Evolutionary conservation across 2,329 filamentous ascomycete species (phyloP), one percentile per base, ranked within the genome.

Genomic region (Herpotrichia juniperi): DNA sequence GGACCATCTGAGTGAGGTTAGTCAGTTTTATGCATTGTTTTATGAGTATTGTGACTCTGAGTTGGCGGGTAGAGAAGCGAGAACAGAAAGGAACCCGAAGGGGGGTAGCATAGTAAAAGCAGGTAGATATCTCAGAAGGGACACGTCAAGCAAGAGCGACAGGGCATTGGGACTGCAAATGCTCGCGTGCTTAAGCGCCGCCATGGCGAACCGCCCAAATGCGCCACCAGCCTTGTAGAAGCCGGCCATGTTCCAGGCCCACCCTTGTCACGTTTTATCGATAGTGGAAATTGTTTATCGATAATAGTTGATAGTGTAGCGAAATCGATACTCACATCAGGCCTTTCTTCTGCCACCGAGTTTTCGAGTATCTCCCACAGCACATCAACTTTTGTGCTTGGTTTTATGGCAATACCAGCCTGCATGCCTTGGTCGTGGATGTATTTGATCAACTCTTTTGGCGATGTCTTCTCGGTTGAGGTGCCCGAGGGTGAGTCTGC

Each of bases 331-430:
- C 91, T 79, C 76, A 97, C 93, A 81, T 99, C 94, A 9, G 94
- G 94, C 50, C 86, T 82, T 73, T 97, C 94, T 58, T 85, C 84
- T 67, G 85, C 82, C 44, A 90, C 82, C 2, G 83, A 70, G 63
- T 81, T 89, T 62, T 93, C 92, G 46, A 97, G 77, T 47, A 97
- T 88, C 39, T 96, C 91, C 84, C 90, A 97, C 49, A 99, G 79
- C 40, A 99, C 93, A 69, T 96, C 90, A 7, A 96, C 93, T 3
- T 86, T 82, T 1, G 94, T 99, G 62, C 88, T 87, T 1, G 94
- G 94, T 81, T 99, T 99, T 70, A 99, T 90, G 9, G 94, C 94
- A 67, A 99, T 91, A 50, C 94, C 94, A 7, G 94, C 94, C 64
- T 93, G 84, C 82, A 99, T 87, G 42, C 91, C 93, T 55, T 87